A percentile compares a stretch with the other conserved stretches of the same genome.
Conservation (phyloP, 257 asterid genomes). For the Solanum sparsipilum region DNA sequence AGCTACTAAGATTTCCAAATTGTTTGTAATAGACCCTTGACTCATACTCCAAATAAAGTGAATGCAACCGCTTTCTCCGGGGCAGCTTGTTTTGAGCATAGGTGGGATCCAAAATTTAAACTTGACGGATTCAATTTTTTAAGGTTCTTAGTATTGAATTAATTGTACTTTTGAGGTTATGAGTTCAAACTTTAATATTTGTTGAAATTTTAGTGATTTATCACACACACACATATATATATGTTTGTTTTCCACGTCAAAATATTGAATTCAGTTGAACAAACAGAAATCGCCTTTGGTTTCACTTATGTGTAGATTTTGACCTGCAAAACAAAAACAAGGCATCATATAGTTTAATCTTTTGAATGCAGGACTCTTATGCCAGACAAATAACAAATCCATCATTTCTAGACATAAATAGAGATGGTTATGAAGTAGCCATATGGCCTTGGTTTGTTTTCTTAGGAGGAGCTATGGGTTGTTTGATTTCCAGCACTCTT, state of each 20-base stretch:
- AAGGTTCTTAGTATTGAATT: neutral
- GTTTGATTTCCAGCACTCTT: slow-evolving; percentile 59
- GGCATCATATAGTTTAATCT: neutral
- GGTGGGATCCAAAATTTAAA: neutral
- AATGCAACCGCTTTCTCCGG: neutral
- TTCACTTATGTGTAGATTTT: neutral
- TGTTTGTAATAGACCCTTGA: neutral
- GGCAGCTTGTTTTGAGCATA: neutral
- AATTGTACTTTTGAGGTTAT: neutral
- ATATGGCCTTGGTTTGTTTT: slow-evolving; percentile 92
- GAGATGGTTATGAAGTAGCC: slow-evolving; percentile 27
- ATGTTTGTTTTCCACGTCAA: neutral
- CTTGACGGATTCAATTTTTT: neutral
- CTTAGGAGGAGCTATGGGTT: slow-evolving; percentile 76
- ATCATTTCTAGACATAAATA: slow-evolving; percentile 15
- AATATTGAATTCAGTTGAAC: neutral
- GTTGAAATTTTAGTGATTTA: neutral
- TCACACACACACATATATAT: too few species aligned
- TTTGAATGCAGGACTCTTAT: slow-evolving; percentile 42
- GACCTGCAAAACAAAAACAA: neutral
- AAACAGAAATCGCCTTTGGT: neutral
- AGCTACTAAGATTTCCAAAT: neutral
- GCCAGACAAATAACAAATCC: slow-evolving; percentile 24
- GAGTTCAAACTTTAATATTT: neutral
- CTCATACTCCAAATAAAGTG: neutral